Conservation (phyloP, 495 filamentous ascomycete genomes). For the Aspergillus affinis region DNA sequence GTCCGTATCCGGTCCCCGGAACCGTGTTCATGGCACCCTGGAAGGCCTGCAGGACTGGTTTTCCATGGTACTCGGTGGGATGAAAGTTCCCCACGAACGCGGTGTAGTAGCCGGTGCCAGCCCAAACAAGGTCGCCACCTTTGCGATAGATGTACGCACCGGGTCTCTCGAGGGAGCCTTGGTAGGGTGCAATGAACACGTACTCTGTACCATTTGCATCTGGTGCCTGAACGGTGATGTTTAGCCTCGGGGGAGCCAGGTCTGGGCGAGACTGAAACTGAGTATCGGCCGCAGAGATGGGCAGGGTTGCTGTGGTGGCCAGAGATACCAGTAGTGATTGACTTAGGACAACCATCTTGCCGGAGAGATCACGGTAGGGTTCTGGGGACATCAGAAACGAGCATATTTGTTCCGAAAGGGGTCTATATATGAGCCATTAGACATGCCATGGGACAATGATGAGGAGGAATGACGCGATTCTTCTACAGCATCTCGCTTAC, state of each 20-base stretch:
- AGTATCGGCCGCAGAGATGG: constrained; percentile 25
- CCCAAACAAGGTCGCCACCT: constrained; percentile 53
- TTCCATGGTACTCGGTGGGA: constrained; percentile 35
- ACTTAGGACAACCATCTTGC: neutral
- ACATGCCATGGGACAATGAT: neutral
- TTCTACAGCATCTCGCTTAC: neutral
- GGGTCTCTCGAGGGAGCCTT: constrained; percentile 38
- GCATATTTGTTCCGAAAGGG: neutral
- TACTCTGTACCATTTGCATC: constrained; percentile 43
- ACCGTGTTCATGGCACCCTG: constrained; percentile 46
- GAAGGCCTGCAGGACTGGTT: constrained; percentile 48
- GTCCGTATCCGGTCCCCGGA: constrained; percentile 47
- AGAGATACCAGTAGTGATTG: neutral
- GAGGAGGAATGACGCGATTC: neutral
- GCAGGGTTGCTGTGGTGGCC: neutral
- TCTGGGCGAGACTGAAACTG: constrained; percentile 51
- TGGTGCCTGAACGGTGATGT: constrained; percentile 50
- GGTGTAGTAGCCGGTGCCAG: constrained; percentile 46
- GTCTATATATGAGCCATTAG: neutral
- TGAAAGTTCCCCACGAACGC: constrained; percentile 43
- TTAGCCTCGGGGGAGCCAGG: constrained; percentile 50
- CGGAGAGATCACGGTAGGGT: neutral
- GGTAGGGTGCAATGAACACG: constrained; percentile 50
- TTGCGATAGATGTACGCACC: constrained; percentile 51
- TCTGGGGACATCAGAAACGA: neutral